Evolutionary conservation across 352 stramenopile species (phyloP).

Genomic region (Phytophthora pisi): DNA sequence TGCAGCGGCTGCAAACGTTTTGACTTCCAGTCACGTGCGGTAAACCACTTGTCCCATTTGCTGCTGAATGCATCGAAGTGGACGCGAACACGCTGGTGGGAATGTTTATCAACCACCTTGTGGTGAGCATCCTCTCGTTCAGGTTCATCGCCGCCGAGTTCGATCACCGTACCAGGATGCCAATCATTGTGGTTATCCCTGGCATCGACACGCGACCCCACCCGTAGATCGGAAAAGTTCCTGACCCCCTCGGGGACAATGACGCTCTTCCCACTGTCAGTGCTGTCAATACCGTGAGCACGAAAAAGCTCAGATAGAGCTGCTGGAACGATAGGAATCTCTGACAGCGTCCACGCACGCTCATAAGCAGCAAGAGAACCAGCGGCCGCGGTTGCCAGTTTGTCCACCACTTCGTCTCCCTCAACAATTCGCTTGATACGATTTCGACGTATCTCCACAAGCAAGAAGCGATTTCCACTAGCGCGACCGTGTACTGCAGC

Average conservation of each 20-base stretch:
- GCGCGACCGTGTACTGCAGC: constrained; percentile 36
- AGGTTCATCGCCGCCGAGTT: constrained; percentile 28
- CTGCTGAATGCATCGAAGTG: constrained; percentile 76
- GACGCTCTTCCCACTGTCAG: constrained; percentile 1
- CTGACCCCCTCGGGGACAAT: constrained; percentile 20
- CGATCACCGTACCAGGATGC: constrained; percentile 64
- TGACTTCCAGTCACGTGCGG: constrained; percentile 55
- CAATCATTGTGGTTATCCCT: constrained; percentile 62
- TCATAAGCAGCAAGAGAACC: constrained; percentile 70
- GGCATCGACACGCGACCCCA: constrained; percentile 67
- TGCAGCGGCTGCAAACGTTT: constrained; percentile 55
- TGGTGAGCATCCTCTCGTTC: constrained; percentile 8
- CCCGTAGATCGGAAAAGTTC: constrained; percentile 53
- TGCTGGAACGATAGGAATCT: constrained; percentile 55
- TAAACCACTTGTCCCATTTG: constrained; percentile 83
- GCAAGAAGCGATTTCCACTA: constrained; percentile 58
- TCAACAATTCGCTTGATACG: constrained; percentile 82
- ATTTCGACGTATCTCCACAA: constrained; percentile 70
- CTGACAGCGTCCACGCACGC: constrained; percentile 65
- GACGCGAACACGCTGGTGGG: constrained; percentile 44
- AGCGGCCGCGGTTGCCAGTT: constrained; percentile 42
- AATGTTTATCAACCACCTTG: constrained; percentile 11
- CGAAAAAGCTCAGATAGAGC: constrained; percentile 23
- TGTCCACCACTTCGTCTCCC: constrained; percentile 60
- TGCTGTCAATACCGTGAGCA: no score